phyloP scores from a whole-genome alignment of 495 filamentous ascomycete species.

The Daldinia caldariorum region DNA sequence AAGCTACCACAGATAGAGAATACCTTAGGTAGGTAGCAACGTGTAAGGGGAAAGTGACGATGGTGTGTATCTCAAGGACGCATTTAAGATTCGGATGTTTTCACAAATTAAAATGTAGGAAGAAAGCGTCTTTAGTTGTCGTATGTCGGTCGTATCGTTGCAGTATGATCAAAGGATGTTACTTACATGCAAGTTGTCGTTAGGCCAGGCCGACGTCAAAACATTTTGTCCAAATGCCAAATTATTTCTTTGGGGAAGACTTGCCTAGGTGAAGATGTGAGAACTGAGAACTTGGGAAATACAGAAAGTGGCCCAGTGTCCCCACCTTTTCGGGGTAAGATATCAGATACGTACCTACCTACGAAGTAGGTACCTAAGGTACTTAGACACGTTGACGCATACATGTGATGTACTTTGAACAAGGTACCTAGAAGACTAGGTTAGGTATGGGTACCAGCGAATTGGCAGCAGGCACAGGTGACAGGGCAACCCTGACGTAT shows the following conservation, averaged over 20 bases:
- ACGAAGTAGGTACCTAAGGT: background rate
- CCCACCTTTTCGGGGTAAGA: background rate
- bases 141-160: constrained; percentile 17
- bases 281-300: background rate
- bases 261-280: constrained; percentile 4
- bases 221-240: constrained; percentile 9
- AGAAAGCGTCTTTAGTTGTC: background rate
- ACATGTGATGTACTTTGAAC: background rate
- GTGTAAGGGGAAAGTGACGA: constrained; percentile 6
- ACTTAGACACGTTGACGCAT: background rate
- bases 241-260: constrained; percentile 10
- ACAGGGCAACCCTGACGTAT: background rate
- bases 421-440: background rate
- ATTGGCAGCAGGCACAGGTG: background rate
- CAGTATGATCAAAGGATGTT: constrained; percentile 14
- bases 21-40: no score
- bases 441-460: background rate
- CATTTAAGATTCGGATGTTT: background rate
- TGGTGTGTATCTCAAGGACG: constrained; percentile 7
- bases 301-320: background rate
- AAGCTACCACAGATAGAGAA: constrained; percentile 5
- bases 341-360: background rate
- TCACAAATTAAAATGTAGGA: constrained; percentile 3
- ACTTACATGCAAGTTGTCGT: constrained; percentile 12
- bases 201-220: constrained; percentile 36